Percentiles rank a stretch among this genome's conserved stretches.
phyloP scores from a whole-genome alignment of 176 grass and related monocot genomes.

The Oryza glumipatula region DNA sequence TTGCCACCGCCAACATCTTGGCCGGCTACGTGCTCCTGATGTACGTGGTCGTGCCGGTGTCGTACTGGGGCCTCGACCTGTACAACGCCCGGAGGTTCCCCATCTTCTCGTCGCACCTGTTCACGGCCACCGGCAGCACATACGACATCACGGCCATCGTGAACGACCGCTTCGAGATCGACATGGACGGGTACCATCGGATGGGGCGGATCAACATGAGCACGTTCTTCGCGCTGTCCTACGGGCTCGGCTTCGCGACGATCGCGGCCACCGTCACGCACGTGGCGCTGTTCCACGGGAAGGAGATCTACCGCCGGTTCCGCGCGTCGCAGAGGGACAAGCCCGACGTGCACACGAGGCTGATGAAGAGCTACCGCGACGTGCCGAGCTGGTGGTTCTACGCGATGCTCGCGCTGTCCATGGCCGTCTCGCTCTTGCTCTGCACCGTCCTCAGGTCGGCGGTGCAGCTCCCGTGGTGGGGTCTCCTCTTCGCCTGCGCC shows the following conservation, averaged over 20 bases:
- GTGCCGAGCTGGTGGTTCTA: constrained; percentile 91
- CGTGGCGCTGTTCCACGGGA: constrained; percentile 78
- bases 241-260: constrained; percentile 76
- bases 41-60: constrained; percentile 56
- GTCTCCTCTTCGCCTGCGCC: constrained; percentile 69
- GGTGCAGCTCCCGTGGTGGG: constrained; percentile 84
- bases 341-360: constrained; percentile 70
- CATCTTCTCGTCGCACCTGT: constrained; percentile 75
- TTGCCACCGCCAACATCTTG: constrained; percentile 72
- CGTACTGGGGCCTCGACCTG: constrained; percentile 70
- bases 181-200: constrained; percentile 39
- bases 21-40: constrained; percentile 52
- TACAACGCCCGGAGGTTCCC: constrained; percentile 72
- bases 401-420: constrained; percentile 45
- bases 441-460: constrained; percentile 69
- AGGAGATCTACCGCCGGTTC: constrained; percentile 72
- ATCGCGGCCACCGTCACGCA: constrained; percentile 70
- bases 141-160: constrained; percentile 68
- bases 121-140: constrained; percentile 48
- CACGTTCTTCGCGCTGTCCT: constrained; percentile 60
- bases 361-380: constrained; percentile 73
- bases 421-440: constrained; percentile 54
- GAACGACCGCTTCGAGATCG: constrained; percentile 57
- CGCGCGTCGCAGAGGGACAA: constrained; percentile 51
- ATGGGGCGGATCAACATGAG: constrained; percentile 69